Conservation (phyloP, 2,329 filamentous ascomycete species). For the Leptographium procerum region DNA sequence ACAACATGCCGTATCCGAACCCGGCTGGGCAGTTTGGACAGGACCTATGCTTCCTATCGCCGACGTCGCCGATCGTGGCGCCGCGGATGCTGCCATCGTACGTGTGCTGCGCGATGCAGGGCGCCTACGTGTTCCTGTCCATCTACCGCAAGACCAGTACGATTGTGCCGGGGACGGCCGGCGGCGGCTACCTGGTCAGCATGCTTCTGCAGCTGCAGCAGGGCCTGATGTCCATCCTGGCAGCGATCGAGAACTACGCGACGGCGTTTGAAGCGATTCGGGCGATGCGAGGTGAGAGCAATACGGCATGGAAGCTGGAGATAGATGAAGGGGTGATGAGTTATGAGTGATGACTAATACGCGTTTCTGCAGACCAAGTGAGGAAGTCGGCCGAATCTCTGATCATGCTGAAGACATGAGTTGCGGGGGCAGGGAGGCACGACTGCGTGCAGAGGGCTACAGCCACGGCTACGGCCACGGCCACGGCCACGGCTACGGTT, state of each 20-base stretch:
- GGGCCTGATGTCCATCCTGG: conserved; percentile 28
- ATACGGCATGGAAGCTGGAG: too few species aligned
- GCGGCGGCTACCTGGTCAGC: conserved; percentile 18
- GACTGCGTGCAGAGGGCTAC: too few species aligned
- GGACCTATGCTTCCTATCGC: conserved; percentile 21
- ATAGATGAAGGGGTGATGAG: too few species aligned
- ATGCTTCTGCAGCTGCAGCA: conserved; percentile 28
- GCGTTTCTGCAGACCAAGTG: conserved; percentile 4
- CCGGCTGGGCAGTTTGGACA: conserved; percentile 24
- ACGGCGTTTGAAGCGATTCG: conserved; percentile 32
- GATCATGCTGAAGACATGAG: conserved; percentile 3
- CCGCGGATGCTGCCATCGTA: conserved; percentile 34
- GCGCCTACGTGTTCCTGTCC: conserved; percentile 31
- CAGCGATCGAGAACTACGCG: conserved; percentile 31
- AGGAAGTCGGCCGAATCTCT: conserved; percentile 9
- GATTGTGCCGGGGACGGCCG: conserved; percentile 19
- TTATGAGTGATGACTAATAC: neutral
- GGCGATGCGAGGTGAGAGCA: conserved; percentile 29
- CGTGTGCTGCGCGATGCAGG: conserved; percentile 35
- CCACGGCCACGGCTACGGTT: too few species aligned
- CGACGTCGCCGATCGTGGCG: conserved; percentile 24
- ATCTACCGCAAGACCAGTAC: conserved; percentile 29
- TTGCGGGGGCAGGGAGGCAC: too few species aligned
- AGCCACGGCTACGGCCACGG: too few species aligned
- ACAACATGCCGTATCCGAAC: conserved; percentile 33